Conservation (phyloP, 768 basidiomycete genomes). For the Lentinula sp. region DNA sequence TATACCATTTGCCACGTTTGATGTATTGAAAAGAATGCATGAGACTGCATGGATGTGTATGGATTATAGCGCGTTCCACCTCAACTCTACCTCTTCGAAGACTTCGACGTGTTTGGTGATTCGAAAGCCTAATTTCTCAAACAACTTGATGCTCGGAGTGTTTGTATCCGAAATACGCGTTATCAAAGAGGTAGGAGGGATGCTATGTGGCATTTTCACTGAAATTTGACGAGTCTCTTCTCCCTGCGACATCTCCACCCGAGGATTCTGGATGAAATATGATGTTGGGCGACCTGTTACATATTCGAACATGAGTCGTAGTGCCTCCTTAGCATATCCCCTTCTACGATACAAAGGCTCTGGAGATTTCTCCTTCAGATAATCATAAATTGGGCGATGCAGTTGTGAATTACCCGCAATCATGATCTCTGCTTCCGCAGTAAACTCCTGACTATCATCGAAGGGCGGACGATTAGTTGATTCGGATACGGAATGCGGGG, state of each 20-base stretch:
- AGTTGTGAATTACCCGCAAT: slow-evolving; percentile 56
- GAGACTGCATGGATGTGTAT: not conserved
- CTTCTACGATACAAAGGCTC: slow-evolving; percentile 63
- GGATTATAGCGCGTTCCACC: slow-evolving; percentile 23
- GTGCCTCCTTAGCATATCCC: slow-evolving; percentile 58
- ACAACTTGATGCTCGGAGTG: slow-evolving; percentile 61
- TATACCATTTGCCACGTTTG: not conserved
- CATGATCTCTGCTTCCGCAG: slow-evolving; percentile 91
- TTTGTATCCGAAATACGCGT: slow-evolving; percentile 71
- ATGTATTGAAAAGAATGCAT: not conserved
- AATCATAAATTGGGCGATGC: not conserved
- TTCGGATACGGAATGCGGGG: slow-evolving; percentile 11
- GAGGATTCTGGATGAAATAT: slow-evolving; percentile 16
- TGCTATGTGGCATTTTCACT: slow-evolving; percentile 30
- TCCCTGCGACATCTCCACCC: not conserved
- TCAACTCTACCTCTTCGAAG: slow-evolving; percentile 84
- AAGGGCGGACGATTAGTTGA: slow-evolving; percentile 20
- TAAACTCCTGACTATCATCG: slow-evolving; percentile 35
- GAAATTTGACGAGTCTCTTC: slow-evolving; percentile 18
- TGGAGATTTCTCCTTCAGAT: slow-evolving; percentile 17
- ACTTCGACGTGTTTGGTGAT: slow-evolving; percentile 63
- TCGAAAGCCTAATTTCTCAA: slow-evolving; percentile 70
- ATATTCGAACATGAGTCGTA: slow-evolving; percentile 65
- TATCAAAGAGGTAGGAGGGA: slow-evolving; percentile 46
- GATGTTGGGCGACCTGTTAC: slow-evolving; percentile 40